A percentile compares a stretch with the other conserved stretches of the same genome.
phyloP scores from a whole-genome alignment of 306 rosid species.

The Quercus robur region DNA sequence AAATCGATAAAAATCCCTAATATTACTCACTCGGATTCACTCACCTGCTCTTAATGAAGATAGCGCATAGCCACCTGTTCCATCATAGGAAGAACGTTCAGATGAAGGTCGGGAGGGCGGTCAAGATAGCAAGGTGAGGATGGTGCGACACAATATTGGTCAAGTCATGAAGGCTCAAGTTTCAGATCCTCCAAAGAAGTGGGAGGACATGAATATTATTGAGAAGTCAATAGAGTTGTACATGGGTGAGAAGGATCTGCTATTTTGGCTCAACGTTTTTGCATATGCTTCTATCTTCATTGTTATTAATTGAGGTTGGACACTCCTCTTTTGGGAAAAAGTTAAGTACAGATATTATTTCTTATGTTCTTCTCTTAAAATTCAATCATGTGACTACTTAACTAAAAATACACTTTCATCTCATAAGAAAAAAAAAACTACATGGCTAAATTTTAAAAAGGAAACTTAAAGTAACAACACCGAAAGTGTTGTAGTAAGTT shows the following conservation, averaged over 20 bases:
- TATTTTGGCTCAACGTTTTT: constrained; percentile 82
- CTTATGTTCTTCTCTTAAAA: constrained; percentile 48
- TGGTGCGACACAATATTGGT: constrained; percentile 23
- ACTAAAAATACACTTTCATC: too few relatives aligned
- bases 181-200: too few relatives aligned
- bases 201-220: too few relatives aligned
- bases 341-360: too few relatives aligned
- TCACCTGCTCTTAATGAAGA: background rate
- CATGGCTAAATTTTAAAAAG: too few relatives aligned
- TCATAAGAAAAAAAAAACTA: too few relatives aligned
- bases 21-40: too few relatives aligned
- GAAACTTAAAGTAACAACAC: too few relatives aligned
- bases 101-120: constrained; percentile 53
- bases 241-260: constrained; percentile 63
- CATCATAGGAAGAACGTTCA: constrained; percentile 39
- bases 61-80: constrained; percentile 22
- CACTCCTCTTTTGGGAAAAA: constrained; percentile 51
- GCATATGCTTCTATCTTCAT: constrained; percentile 91
- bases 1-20: too few relatives aligned
- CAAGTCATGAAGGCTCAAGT: too few relatives aligned
- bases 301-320: constrained; percentile 76
- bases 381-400: too few relatives aligned
- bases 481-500: too few relatives aligned
- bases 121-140: constrained; percentile 37
- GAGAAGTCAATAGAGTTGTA: constrained; percentile 42